phyloP scores from a whole-genome alignment of 1,284 basidiomycete species.

The Cutaneotrichosporon sp. region DNA sequence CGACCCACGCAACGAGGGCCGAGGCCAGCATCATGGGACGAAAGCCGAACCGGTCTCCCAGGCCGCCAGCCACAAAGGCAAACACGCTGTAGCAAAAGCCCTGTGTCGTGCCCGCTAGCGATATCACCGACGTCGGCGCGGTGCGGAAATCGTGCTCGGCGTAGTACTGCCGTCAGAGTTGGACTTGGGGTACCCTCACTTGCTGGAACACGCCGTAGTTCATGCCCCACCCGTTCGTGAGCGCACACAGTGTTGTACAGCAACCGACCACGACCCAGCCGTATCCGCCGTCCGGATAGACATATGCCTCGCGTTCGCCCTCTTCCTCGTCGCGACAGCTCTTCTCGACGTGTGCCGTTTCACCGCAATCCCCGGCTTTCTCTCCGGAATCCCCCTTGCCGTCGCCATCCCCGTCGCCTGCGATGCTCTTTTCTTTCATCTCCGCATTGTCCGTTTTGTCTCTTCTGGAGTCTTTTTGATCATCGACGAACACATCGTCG shows the following conservation, averaged over 20 bases:
- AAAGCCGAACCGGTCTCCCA: slow-evolving; percentile 26
- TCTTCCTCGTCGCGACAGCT: neutral
- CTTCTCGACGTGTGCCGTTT: neutral
- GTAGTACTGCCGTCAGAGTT: slow-evolving; percentile 24
- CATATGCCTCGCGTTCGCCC: slow-evolving; percentile 12
- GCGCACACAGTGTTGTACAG: slow-evolving; percentile 28
- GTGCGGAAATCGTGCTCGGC: slow-evolving; percentile 15
- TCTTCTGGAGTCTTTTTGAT: neutral
- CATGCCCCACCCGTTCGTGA: slow-evolving; percentile 31
- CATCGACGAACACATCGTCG: slow-evolving; percentile 3
- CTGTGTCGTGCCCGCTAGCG: slow-evolving; percentile 11
- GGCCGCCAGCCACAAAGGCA: slow-evolving; percentile 11
- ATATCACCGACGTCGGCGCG: slow-evolving; percentile 21
- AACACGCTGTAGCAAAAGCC: slow-evolving; percentile 5
- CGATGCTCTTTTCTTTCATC: too few species aligned
- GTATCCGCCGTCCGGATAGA: slow-evolving; percentile 45
- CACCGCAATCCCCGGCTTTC: neutral
- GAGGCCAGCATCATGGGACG: slow-evolving; percentile 22
- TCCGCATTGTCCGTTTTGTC: neutral
- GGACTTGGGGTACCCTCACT: slow-evolving; percentile 5
- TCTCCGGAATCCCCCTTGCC: neutral
- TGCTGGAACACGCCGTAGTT: slow-evolving; percentile 34
- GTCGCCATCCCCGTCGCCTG: too few species aligned
- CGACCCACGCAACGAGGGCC: slow-evolving; percentile 26
- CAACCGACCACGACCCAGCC: slow-evolving; percentile 37